Conservation (phyloP, 106 monocot species). For the Dioscorea dumetorum region DNA sequence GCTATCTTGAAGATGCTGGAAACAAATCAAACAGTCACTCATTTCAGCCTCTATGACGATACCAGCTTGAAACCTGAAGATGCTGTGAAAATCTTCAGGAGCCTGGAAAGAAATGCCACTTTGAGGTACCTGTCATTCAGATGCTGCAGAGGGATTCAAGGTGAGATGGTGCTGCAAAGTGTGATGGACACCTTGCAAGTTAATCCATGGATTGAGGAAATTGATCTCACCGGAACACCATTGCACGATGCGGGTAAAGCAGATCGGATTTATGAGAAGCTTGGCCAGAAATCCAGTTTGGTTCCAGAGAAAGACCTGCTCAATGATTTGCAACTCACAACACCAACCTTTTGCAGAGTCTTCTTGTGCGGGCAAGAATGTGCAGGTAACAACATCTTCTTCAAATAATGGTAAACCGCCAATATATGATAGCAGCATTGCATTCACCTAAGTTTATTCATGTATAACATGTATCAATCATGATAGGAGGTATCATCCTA, state of each 20-base stretch:
- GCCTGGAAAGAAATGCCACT: constrained; percentile 60
- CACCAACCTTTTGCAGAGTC: constrained; percentile 52
- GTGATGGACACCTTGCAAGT: constrained; percentile 51
- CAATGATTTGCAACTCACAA: constrained; percentile 28
- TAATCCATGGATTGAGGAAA: constrained; percentile 84
- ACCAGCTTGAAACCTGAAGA: constrained; percentile 50
- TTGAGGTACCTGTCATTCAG: constrained; percentile 41
- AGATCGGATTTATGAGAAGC: constrained; percentile 42
- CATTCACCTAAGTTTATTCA: no score
- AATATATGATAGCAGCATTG: no score
- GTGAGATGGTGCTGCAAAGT: constrained; percentile 43
- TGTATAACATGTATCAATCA: no score
- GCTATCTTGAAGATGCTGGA: constrained; percentile 56
- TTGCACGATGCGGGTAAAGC: constrained; percentile 56
- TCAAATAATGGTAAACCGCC: no score
- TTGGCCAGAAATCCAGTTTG: constrained; percentile 32
- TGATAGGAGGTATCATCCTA: no score
- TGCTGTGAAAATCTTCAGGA: constrained; percentile 43
- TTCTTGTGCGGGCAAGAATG: constrained; percentile 54
- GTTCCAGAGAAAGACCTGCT: constrained; percentile 33
- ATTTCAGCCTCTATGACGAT: constrained; percentile 39
- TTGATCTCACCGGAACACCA: constrained; percentile 65
- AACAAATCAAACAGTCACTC: constrained; percentile 47
- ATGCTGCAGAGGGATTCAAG: constrained; percentile 58
- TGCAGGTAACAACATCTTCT: constrained; percentile 28